A percentile compares a stretch with the other conserved stretches of the same genome.
Evolutionary conservation across 441 rosid species (phyloP).

Genomic region (Breynia disticha): DNA sequence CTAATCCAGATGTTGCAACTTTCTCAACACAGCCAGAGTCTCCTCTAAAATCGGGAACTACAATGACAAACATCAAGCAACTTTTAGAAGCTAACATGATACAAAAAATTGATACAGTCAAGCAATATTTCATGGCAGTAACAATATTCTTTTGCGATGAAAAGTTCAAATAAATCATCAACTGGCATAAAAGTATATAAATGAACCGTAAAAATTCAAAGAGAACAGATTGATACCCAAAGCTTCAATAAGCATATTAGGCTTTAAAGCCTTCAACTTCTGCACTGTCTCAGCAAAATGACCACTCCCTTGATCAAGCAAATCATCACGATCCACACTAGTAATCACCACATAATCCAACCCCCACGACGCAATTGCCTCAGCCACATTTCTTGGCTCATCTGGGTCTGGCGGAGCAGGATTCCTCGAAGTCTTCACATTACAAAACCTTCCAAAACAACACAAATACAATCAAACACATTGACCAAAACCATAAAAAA

Average conservation of each 20-base stretch:
- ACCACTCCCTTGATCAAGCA: slow-evolving; percentile 84
- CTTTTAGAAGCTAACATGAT: background rate
- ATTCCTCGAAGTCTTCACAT: slow-evolving; percentile 92
- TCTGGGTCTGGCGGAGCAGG: slow-evolving; percentile 91
- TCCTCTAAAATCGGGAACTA: slow-evolving; percentile 96
- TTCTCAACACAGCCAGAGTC: slow-evolving; percentile 67
- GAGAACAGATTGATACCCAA: slow-evolving; percentile 43
- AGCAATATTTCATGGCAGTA: too few relatives aligned
- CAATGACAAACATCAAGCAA: slow-evolving; percentile 1
- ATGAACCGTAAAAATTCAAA: background rate
- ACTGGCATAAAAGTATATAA: background rate
- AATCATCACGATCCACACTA: slow-evolving; percentile 93
- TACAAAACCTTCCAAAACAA: slow-evolving; percentile 54
- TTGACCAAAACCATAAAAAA: background rate
- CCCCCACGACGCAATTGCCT: slow-evolving; percentile 98
- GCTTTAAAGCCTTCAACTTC: slow-evolving; percentile 76
- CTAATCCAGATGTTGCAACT: slow-evolving; percentile 79
- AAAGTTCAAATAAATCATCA: background rate
- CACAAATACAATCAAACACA: background rate
- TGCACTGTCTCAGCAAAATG: slow-evolving; percentile 79
- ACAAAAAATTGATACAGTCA: too few relatives aligned
- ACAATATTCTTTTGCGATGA: background rate
- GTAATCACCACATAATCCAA: slow-evolving; percentile 94
- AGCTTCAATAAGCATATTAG: slow-evolving; percentile 84
- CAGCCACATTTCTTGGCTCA: slow-evolving; percentile 80